Evolutionary conservation across 495 filamentous ascomycete genomes (phyloP).

Genomic region (Pyronema omphalodes): DNA sequence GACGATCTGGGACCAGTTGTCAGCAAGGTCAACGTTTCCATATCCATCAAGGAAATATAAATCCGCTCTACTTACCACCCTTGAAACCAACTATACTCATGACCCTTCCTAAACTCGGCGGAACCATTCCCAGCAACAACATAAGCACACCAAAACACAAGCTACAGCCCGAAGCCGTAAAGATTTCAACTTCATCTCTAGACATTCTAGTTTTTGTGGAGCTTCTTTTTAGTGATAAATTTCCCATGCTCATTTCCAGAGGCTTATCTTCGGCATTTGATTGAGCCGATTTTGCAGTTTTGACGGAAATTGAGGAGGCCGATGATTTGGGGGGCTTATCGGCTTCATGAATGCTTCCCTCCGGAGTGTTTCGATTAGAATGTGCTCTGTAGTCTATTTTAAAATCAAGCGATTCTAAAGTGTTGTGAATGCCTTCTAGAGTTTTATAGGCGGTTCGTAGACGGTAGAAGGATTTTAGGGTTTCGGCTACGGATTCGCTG

Average conservation of each 20-base stretch:
- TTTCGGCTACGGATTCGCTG: constrained; percentile 85
- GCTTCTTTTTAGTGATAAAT: not conserved
- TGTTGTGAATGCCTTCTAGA: constrained; percentile 45
- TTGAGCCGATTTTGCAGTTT: too few species aligned
- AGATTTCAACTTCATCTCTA: constrained; percentile 37
- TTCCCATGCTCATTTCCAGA: not conserved
- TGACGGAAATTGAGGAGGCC: not conserved
- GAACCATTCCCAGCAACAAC: constrained; percentile 73
- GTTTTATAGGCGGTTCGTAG: constrained; percentile 76
- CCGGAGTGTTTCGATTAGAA: not conserved
- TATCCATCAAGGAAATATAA: not conserved
- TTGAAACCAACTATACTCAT: constrained; percentile 80
- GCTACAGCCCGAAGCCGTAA: constrained; percentile 71
- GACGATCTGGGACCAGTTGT: constrained; percentile 38
- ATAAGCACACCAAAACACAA: constrained; percentile 79
- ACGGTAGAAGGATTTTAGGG: constrained; percentile 81
- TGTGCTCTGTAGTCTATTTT: not conserved
- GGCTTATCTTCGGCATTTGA: not conserved
- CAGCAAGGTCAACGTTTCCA: not conserved
- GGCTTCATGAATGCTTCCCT: not conserved
- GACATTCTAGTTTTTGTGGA: not conserved
- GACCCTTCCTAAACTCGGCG: constrained; percentile 68
- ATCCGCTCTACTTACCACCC: constrained; percentile 36
- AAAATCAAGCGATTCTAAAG: not conserved
- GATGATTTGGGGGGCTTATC: not conserved